phyloP scores from a whole-genome alignment of 139 green algal genomes.

The Raphidocelis subcapitata region DNA sequence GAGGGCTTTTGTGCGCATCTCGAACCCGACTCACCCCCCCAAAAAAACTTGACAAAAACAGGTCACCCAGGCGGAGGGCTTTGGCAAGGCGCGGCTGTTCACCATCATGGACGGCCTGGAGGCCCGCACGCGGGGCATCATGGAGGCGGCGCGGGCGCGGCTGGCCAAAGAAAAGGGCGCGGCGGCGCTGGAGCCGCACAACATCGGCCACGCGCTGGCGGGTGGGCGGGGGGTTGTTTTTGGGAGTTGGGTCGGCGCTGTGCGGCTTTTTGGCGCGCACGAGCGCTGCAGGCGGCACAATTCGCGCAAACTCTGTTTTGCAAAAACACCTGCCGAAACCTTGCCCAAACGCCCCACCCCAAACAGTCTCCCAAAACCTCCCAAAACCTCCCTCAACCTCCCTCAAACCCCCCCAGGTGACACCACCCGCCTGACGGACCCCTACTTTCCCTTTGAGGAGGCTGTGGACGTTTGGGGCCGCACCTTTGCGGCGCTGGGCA shows the following conservation, averaged over 20 bases:
- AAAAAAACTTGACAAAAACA: slow-evolving; percentile 19
- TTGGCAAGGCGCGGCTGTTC: slow-evolving; percentile 76
- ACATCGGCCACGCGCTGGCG: slow-evolving; percentile 64
- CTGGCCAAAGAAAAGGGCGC: slow-evolving; percentile 63
- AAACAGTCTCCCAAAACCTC: too few relatives aligned
- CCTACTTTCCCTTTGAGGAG: slow-evolving; percentile 69
- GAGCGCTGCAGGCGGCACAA: too few relatives aligned
- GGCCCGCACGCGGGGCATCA: slow-evolving; percentile 58
- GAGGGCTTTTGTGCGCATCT: too few relatives aligned
- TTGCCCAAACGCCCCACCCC: too few relatives aligned
- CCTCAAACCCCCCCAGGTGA: slow-evolving; percentile 37
- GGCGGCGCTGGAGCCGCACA: slow-evolving; percentile 64
- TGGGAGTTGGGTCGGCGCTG: slow-evolving; percentile 60
- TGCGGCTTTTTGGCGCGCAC: too few relatives aligned
- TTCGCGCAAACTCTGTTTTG: too few relatives aligned
- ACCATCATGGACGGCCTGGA: slow-evolving; percentile 76
- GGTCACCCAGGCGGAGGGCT: slow-evolving; percentile 75
- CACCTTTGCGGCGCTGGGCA: slow-evolving; percentile 77
- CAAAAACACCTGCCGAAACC: too few relatives aligned
- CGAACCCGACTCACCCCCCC: too few relatives aligned
- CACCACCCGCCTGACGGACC: slow-evolving; percentile 56
- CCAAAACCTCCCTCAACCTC: too few relatives aligned
- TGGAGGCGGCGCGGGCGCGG: slow-evolving; percentile 47
- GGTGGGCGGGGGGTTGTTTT: slow-evolving; percentile 38
- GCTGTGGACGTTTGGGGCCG: slow-evolving; percentile 56